Conservation (phyloP, 2,329 filamentous ascomycete genomes). For the Macrophomina phaseolina region DNA sequence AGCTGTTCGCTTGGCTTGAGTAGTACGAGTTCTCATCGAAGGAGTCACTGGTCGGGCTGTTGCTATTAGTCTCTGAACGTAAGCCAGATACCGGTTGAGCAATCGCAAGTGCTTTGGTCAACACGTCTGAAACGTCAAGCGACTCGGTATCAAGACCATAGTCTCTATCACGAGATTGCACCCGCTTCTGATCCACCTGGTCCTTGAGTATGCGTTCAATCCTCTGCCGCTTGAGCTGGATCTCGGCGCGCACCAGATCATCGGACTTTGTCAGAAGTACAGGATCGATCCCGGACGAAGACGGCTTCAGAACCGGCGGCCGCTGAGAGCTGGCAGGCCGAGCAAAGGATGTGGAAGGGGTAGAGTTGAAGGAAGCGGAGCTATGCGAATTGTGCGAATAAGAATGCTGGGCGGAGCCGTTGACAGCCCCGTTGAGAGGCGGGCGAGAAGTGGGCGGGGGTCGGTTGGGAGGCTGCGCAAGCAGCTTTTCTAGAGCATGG, state of each 20-base stretch:
- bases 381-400: conserved; percentile 18
- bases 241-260: conserved; percentile 80
- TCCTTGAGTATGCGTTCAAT: conserved; percentile 80
- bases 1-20: conserved; percentile 87
- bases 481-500: conserved; percentile 55
- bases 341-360: conserved; percentile 15
- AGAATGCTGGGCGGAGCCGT: conserved; percentile 14
- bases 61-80: conserved; percentile 59
- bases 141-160: conserved; percentile 53
- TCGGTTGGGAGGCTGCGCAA: conserved; percentile 30
- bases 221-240: conserved; percentile 78
- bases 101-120: conserved; percentile 68
- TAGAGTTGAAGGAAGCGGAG: conserved; percentile 33
- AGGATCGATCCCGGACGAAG: conserved; percentile 75
- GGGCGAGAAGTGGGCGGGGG: conserved; percentile 33
- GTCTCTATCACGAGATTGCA: conserved; percentile 55
- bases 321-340: conserved; percentile 25
- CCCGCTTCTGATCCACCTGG: conserved; percentile 71
- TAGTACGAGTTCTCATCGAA: conserved; percentile 96
- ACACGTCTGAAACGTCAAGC: conserved; percentile 51
- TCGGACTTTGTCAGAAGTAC: conserved; percentile 86
- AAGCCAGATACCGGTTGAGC: conserved; percentile 72
- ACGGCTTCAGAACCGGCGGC: conserved; percentile 44
- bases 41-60: conserved; percentile 75
- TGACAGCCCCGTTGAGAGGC: conserved; percentile 20